A percentile compares a stretch with the other conserved stretches of the same genome.
phyloP scores from a whole-genome alignment of 345 rosid genomes.

The Rhizophora apiculata region DNA sequence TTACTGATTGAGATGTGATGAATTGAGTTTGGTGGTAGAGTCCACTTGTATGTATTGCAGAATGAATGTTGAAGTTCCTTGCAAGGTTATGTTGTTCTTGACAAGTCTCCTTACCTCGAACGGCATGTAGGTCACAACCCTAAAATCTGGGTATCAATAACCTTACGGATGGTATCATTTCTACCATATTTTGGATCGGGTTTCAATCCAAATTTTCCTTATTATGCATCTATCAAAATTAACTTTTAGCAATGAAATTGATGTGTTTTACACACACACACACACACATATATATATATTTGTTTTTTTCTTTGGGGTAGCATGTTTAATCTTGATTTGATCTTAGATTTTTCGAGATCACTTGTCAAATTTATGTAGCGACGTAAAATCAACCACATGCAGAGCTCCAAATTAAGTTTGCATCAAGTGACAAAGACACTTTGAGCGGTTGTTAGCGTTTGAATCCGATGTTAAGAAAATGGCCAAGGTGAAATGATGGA shows the following conservation, averaged over 20 bases:
- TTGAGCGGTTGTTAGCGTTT: not conserved
- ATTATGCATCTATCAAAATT: not conserved
- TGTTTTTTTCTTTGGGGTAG: conserved; percentile 1
- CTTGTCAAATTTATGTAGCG: not conserved
- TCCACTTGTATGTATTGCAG: too few relatives aligned
- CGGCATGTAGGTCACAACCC: too few relatives aligned
- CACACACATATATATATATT: too few relatives aligned
- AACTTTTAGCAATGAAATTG: not conserved
- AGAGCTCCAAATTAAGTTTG: not conserved
- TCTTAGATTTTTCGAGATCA: conserved; percentile 5
- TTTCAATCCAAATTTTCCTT: not conserved
- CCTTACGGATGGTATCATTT: not conserved
- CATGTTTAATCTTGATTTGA: conserved; percentile 22
- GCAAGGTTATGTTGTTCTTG: too few relatives aligned
- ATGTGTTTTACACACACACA: conserved; percentile 11
- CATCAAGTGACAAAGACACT: not conserved
- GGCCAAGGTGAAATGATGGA: too few relatives aligned
- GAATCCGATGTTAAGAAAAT: not conserved
- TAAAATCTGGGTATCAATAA: too few relatives aligned
- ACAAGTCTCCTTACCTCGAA: too few relatives aligned
- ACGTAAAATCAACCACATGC: conserved; percentile 1
- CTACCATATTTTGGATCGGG: not conserved
- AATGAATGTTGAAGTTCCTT: too few relatives aligned
- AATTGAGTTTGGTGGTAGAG: too few relatives aligned
- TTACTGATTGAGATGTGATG: too few relatives aligned